These are phyloP conservation scores for Citrullus amarus DNA, from an alignment of 306 rosid genomes.

Conservation along the genomic window DNA sequence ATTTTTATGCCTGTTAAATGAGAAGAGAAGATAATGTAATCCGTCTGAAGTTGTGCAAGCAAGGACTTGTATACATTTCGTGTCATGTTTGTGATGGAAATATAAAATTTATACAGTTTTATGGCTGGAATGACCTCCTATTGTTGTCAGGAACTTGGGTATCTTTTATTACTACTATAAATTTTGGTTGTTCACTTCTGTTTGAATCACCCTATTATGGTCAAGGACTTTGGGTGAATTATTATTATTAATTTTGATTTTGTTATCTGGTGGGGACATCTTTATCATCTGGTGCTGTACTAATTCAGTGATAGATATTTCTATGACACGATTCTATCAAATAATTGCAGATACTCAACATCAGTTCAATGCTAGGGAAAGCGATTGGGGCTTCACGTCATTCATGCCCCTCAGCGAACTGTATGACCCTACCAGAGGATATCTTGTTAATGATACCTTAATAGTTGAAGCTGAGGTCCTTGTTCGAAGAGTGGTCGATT, in stretches of 20 bases:
- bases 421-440: slow-evolving; percentile 72
- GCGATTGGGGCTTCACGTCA: slow-evolving; percentile 96
- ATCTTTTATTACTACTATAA: neutral
- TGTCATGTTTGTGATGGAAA: neutral
- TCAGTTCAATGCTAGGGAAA: slow-evolving; percentile 80
- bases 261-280: neutral
- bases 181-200: neutral
- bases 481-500: slow-evolving; percentile 72
- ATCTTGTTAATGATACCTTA: slow-evolving; percentile 61
- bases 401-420: slow-evolving; percentile 83
- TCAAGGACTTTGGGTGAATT: neutral
- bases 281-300: neutral
- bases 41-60: neutral
- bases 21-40: neutral
- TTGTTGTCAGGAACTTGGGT: neutral
- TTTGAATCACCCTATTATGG: neutral
- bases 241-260: neutral
- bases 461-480: slow-evolving; percentile 78
- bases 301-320: neutral
- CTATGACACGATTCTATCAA: neutral
- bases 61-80: neutral
- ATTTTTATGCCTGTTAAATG: neutral
- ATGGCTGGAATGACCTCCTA: neutral
- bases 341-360: slow-evolving; percentile 69
- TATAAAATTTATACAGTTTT: neutral